Evolutionary conservation across 805 yeast genomes (phyloP).

Genomic region (Monosporozyma siamensis): DNA sequence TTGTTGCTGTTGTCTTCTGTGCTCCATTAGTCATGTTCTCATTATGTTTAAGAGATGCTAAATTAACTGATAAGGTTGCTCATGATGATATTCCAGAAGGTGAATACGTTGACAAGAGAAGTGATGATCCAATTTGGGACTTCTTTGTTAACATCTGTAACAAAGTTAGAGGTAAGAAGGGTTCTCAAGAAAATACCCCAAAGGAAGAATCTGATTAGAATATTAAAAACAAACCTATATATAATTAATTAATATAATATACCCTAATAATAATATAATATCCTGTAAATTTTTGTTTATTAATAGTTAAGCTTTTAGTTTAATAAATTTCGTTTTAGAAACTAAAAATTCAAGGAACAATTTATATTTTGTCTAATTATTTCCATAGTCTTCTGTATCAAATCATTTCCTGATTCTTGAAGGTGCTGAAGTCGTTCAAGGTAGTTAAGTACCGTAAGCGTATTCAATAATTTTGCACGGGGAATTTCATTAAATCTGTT

Average conservation of each 20-base stretch:
- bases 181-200: neutral
- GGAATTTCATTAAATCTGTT: neutral
- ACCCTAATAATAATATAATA: too few species aligned
- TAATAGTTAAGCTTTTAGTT: too few species aligned
- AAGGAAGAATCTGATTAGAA: neutral
- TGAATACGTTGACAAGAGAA: constrained; percentile 14
- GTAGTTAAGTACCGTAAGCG: too few species aligned
- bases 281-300: too few species aligned
- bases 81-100: constrained; percentile 23
- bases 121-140: constrained; percentile 17
- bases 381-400: neutral
- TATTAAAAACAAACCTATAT: neutral
- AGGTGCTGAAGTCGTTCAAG: too few species aligned
- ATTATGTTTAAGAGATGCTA: constrained; percentile 21
- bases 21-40: constrained; percentile 22
- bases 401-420: too few species aligned
- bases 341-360: too few species aligned
- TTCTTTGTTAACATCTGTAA: constrained; percentile 4
- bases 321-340: too few species aligned
- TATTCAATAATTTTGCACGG: neutral
- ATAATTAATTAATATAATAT: too few species aligned
- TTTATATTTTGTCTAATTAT: too few species aligned
- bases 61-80: constrained; percentile 20
- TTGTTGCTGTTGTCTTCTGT: constrained; percentile 30
- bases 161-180: neutral